These are phyloP conservation scores for Solanum bulbocastanum DNA, from an alignment of 257 asterid species.

Conservation along the genomic window DNA sequence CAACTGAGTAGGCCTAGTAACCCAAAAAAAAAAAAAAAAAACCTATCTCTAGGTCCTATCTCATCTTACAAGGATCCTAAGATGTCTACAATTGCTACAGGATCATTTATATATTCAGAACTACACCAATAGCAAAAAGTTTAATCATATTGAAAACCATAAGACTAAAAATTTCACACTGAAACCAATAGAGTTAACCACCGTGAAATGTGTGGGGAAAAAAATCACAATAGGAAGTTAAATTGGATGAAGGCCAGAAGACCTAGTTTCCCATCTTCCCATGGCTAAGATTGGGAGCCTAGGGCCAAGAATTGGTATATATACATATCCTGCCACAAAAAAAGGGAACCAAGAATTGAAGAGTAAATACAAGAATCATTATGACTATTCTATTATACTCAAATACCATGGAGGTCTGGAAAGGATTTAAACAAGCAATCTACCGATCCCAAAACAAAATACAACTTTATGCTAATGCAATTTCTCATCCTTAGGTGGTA, in stretches of 20 bases:
- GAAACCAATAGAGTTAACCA: background rate
- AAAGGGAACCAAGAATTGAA: constrained; percentile 16
- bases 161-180: background rate
- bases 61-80: background rate
- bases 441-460: background rate
- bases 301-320: background rate
- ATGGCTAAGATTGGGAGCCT: background rate
- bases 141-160: background rate
- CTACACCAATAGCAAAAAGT: background rate
- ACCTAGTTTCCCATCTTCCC: background rate
- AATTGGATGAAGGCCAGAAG: background rate
- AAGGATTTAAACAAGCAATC: background rate
- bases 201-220: background rate
- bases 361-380: background rate
- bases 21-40: background rate
- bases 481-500: background rate
- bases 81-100: background rate
- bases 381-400: background rate
- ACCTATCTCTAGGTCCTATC: background rate
- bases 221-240: background rate
- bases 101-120: no score
- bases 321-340: background rate
- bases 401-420: background rate
- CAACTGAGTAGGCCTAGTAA: background rate
- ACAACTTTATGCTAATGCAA: background rate